phyloP scores from a whole-genome alignment of 2,329 filamentous ascomycete genomes.

The Fusarium burgessii region DNA sequence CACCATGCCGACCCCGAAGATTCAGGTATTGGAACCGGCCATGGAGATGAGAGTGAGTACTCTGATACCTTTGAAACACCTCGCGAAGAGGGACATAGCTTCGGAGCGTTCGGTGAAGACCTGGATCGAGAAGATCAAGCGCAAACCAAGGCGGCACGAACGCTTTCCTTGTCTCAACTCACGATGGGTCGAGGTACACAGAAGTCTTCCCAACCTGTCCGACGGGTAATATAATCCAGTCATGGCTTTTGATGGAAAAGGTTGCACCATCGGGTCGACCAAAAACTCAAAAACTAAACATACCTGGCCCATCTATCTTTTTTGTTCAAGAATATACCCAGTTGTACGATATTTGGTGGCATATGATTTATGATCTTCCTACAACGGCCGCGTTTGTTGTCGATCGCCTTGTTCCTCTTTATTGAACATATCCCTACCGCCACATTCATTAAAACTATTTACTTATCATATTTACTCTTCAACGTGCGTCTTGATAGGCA shows the following conservation, averaged over 20 bases:
- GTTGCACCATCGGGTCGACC: background rate
- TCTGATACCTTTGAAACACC: slow-evolving; percentile 67
- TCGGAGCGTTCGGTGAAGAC: slow-evolving; percentile 58
- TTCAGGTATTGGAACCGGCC: slow-evolving; percentile 52
- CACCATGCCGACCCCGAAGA: slow-evolving; percentile 50
- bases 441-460: slow-evolving; percentile 32
- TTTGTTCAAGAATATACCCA: slow-evolving; percentile 13
- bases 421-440: slow-evolving; percentile 2
- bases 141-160: slow-evolving; percentile 68
- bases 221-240: slow-evolving; percentile 42
- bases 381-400: slow-evolving; percentile 18
- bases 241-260: background rate
- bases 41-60: slow-evolving; percentile 57
- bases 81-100: slow-evolving; percentile 58
- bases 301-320: background rate
- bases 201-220: slow-evolving; percentile 38
- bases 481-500: slow-evolving; percentile 1
- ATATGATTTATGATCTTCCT: slow-evolving; percentile 38
- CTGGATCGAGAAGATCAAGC: slow-evolving; percentile 55
- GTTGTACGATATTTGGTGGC: slow-evolving; percentile 25
- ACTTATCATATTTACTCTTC: slow-evolving; percentile 17
- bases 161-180: slow-evolving; percentile 72
- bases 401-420: slow-evolving; percentile 2
- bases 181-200: slow-evolving; percentile 56
- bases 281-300: background rate